Base-by-base conservation (phyloP, 768 basidiomycete species). In the Boletus vermiculosoides region DNA sequence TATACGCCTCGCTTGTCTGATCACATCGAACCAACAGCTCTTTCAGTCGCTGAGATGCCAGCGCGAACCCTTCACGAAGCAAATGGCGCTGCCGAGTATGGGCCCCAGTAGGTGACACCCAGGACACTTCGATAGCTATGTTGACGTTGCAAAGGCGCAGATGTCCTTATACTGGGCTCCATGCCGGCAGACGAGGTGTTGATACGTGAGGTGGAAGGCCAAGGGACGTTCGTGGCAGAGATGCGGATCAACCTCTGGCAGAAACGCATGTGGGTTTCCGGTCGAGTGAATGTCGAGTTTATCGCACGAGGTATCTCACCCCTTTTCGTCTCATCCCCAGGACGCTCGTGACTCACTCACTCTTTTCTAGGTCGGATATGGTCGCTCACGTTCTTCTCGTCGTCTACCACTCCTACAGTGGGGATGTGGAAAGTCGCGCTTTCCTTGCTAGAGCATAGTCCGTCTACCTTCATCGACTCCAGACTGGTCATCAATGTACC, bases 201-300 rank as follows among this genome's bases (percentile, higher is more conserved):
- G 5, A 80, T 88, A 20, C 76, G 79, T 41, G 82, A 88, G 55
- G 59, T 81, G 5, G 71, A 71, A 0, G 76, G 77, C 0, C 78
- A 81, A 45, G 81, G 80, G 0, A 74, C 79, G 0, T 91, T 90
- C 56, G 78, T 75, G 0, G 83, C 77, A 20, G 63, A 70, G 6
- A 58, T 68, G 20, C 51, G 73, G 22, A 74, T 86, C 20, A 76
- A 79, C 20, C 76, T 81, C 42, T 90, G 88, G 69, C 85, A 87
- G 67, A 84, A 83, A 62, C 77, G 88, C n/a, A 86, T 91, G 86
- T 75, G 82, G 25, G 79, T 88, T 15, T 77, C 81, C 23, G 80
- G 80, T 55, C 55, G 72, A 20, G 78, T 88, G 39, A 63, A 60
- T 7, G 64, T 87, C 18, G 87, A 90, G 57, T 90, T 90, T 57